Evolutionary conservation across 805 yeast genomes (phyloP), one percentile per base, ranked within the genome.

Genomic region (Yarrowia osloensis): DNA sequence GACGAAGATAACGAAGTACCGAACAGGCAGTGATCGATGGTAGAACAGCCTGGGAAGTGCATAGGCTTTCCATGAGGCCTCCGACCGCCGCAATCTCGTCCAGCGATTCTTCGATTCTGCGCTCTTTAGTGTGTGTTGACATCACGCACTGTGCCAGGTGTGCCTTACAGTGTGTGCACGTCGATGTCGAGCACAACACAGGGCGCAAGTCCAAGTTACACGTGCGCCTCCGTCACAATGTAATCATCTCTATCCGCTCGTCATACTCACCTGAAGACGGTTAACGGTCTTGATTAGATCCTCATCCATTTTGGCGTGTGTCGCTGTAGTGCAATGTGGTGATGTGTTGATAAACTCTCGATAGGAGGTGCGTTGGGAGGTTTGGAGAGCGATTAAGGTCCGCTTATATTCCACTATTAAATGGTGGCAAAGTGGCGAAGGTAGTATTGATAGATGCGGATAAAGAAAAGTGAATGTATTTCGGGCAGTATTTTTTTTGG

Each of bases 241-340:
- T n/a, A n/a, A n/a, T n/a, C n/a, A n/a, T n/a, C n/a, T n/a, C 11
- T 39, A 17, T 50, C 24, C 7, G 2, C 26, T 17, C 29, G 21
- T 11, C 2, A 13, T 21, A 70, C 74, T 52, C 69, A 73, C 75
- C 71, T 77, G 80, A 68, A 92, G 84, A 77, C 90, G 90, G 81
- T 91, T 91, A 75, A 91, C 94, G 24, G 96, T 89, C 66, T 89
- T 86, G 73, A 91, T 91, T 71, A 89, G 83, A 28, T 86, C 78
- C 77, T 88, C 91, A 78, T 89, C 95, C 95, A 89, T 89, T 49
- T 69, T 68, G 67, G 57, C 26, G 28, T 37, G 39, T 26, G 47
- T 59, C 24, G 39, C 50, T 31, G 50, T 44, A 44, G 42, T 44
- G 44, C 15, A 33, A 46, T 44, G 49, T 57, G 63, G 63, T 57